Evolutionary conservation across 768 basidiomycete genomes (phyloP), one percentile per base, ranked within the genome.

Genomic region (Trametes villosa): DNA sequence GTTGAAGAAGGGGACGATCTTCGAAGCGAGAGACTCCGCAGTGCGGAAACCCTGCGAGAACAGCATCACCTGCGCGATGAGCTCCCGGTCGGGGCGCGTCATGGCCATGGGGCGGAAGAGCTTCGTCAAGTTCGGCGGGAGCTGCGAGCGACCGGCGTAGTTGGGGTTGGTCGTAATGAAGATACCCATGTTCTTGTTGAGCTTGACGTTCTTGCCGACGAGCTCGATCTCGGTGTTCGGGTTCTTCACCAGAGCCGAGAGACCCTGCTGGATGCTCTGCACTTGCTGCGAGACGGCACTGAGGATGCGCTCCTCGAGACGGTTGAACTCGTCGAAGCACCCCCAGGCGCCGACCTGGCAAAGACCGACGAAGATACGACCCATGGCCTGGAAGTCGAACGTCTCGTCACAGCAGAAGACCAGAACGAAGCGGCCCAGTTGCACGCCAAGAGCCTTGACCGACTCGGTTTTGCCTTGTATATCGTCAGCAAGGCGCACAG

Each of bases 341-440:
- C 97, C 97, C 97, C 97, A 99, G 0, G 97, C 97, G 31, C 97
- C 97, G 34, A 98, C 97, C 80, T 97, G 96, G 77, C 97, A 99
- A 15, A 99, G 84, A 52, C 97, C 97, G 68, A 98, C 88, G 72
- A 99, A 99, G 67, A 99, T 98, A 64, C 97, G 92, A 64, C 97
- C 97, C 97, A 99, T 98, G 1, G 97, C 97, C 73, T 98, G 96
- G 81, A 98, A 98, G 75, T 99, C 97, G 75, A 99, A 98, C 0
- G 93, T 97, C 74, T 99, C 97, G 75, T 99, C 97, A 70, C 97
- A 99, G 72, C 97, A 98, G 79, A 99, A 99, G n/a, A 99, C 97
- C 48, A 99, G 82, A n/a, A 99, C 97, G 70, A 99, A 99, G 36
- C 97, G 88, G 40, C 97, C 97, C 6, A 99, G 86, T 68, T 97